Evolutionary conservation across 2,329 filamentous ascomycete species (phyloP), one percentile per base, ranked within the genome.

Genomic region (Fusarium metavorans): DNA sequence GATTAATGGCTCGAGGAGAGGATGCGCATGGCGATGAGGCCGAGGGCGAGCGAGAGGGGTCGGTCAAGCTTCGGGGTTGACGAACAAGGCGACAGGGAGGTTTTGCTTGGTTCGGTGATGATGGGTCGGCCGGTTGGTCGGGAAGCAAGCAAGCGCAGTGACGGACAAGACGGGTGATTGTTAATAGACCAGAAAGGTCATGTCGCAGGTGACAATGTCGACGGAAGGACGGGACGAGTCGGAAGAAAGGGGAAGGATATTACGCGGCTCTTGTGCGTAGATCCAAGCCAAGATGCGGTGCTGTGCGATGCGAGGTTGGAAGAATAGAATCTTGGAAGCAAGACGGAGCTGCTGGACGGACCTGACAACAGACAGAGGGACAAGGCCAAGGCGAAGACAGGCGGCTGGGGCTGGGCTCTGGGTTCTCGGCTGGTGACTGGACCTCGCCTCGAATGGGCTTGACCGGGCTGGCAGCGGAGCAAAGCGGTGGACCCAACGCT

Each of bases 41-140:
- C 27, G 27, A 54, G 27, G 48, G 57, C 35, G 72, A 64, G 63
- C 27, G 54, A 73, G 72, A 75, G 72, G 72, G 72, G 72, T 71
- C 66, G 66, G 66, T 75, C 72, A 67, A 75, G 72, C 32, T 64
- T 75, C 62, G 65, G 65, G 69, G 72, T 27, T 45, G 70, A 52
- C 57, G 45, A 35, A 20, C 37, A 66, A 69, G 64, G 45, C 52
- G 34, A 62, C 50, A 52, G 64, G 63, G 62, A 73, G 72, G 59
- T 54, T 64, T 45, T 41, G 20, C 62, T 65, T 63, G 45, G 57
- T 48, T 57, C 41, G 63, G 50, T 69, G 71, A 68, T 39, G 66
- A 35, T 63, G 25, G 14, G n/a, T 25, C 56, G 18, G 60, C 23
- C 57, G 66, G 50, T 54, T 37, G 50, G 61, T 57, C 59, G 32